phyloP scores from a whole-genome alignment of 2,329 filamentous ascomycete genomes.

The Malbranchea cinnamomea region DNA sequence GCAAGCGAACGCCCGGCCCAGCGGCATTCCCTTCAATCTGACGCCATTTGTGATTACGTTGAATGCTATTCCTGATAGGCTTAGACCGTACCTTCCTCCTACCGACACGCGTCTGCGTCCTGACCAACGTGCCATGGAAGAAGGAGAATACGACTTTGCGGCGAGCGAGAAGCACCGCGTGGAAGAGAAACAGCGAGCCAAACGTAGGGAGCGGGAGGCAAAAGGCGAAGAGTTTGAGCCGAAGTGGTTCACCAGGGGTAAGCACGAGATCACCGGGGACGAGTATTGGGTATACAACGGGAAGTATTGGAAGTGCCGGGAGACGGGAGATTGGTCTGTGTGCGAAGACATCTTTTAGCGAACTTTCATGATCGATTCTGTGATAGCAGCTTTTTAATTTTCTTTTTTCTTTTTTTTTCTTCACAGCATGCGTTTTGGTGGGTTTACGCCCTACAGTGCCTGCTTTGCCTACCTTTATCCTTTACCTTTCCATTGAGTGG shows the following conservation, averaged over 20 bases:
- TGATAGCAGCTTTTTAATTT: background rate
- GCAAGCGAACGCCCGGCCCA: slow-evolving; percentile 70
- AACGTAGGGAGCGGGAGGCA: slow-evolving; percentile 56
- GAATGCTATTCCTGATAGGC: slow-evolving; percentile 77
- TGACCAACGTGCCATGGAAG: slow-evolving; percentile 96
- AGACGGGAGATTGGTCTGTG: slow-evolving; percentile 47
- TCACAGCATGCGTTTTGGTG: background rate
- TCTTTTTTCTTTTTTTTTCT: background rate
- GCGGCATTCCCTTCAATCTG: slow-evolving; percentile 86
- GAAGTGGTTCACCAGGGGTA: slow-evolving; percentile 66
- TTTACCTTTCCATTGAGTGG: too few relatives aligned
- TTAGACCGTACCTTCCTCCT: slow-evolving; percentile 64
- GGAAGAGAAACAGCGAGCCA: slow-evolving; percentile 77
- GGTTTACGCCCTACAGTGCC: too few relatives aligned
- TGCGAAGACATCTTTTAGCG: slow-evolving; percentile 65
- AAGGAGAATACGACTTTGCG: slow-evolving; percentile 89
- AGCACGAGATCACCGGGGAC: slow-evolving; percentile 68
- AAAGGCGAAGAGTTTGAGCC: slow-evolving; percentile 69
- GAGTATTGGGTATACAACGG: slow-evolving; percentile 81
- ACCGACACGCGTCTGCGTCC: slow-evolving; percentile 88
- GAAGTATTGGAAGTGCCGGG: slow-evolving; percentile 68
- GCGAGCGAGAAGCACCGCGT: slow-evolving; percentile 88
- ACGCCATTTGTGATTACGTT: slow-evolving; percentile 92
- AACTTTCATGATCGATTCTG: too few relatives aligned
- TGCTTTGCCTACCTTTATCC: too few relatives aligned